These are phyloP conservation scores for Shiraia sp. DNA, from an alignment of 2,329 filamentous ascomycete species.

Conservation along the genomic window DNA sequence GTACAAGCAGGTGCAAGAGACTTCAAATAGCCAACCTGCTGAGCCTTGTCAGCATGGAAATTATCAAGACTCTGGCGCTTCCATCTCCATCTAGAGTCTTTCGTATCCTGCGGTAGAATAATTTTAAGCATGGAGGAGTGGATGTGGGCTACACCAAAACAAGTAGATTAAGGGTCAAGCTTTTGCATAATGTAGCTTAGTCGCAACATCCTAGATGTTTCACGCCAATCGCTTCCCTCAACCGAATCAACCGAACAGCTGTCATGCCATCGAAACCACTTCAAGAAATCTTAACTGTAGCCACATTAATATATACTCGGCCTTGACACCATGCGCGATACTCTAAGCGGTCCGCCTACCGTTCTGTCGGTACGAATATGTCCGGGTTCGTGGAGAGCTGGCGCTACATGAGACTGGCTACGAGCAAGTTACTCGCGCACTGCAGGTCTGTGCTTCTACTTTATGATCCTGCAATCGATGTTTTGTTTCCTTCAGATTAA, in stretches of 20 bases:
- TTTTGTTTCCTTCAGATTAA: conserved; percentile 24
- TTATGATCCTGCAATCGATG: conserved; percentile 15
- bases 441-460: conserved; percentile 10
- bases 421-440: conserved; percentile 16
- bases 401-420: conserved; percentile 27
- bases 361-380: conserved; percentile 21
- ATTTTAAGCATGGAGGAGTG: background rate
- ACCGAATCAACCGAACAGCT: conserved; percentile 13
- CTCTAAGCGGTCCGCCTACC: conserved; percentile 13
- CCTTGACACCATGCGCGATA: conserved; percentile 6
- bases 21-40: too few species aligned
- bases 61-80: too few species aligned
- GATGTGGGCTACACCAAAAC: conserved; percentile 1
- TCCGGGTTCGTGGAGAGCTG: conserved; percentile 14
- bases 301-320: conserved; percentile 4
- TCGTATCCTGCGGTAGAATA: too few species aligned
- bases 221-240: conserved; percentile 17
- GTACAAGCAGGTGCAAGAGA: too few species aligned
- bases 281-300: conserved; percentile 11
- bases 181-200: conserved; percentile 7
- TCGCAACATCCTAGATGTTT: conserved; percentile 18
- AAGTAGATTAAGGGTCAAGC: conserved; percentile 1
- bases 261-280: conserved; percentile 13
- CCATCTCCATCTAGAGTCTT: too few species aligned
- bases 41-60: too few species aligned